Evolutionary conservation across 2,329 filamentous ascomycete species (phyloP), one percentile per base, ranked within the genome.

Genomic region (Calonectria leucothoes): DNA sequence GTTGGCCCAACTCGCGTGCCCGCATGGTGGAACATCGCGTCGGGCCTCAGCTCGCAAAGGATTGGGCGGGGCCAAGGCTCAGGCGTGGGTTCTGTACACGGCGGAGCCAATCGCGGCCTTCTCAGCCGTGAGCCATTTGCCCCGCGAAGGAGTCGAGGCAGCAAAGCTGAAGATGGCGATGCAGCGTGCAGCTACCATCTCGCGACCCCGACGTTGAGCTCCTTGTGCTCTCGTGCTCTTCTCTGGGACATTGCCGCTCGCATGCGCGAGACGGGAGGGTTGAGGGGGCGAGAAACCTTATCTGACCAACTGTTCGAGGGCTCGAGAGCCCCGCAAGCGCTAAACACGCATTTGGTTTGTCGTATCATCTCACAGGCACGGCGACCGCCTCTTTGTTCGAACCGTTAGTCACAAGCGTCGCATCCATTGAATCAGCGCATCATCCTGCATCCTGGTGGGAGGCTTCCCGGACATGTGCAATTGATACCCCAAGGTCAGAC

Each of bases 41-140:
- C 69, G 64, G 69, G 64, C 67, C 51, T 67, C 71, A 67, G 55
- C 68, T 73, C n/a, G 61, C 67, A 37, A 64, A 48, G 29, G 29
- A 74, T 33, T 64, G 37, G 31, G 39, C 35, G 42, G 37, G 66
- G 51, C 68, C 57, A 57, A 23, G 51, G 3, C 31, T 20, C 27
- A 20, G 25, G 25, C 49, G 49, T 64, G 57, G 49, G 20, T 33
- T 35, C 59, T 61, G 29, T 35, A 51, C 45, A 25, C 33, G 25
- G 6, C 33, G 6, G 27, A 17, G 15, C 72, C 68, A 71, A 71
- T 65, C 67, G 48, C 37, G 14, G 48, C 27, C 23, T n/a, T 27
- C 7, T 20, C 35, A 6, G 12, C n/a, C 25, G 39, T 73, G 71
- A 63, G 49, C 68, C 25, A 71, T 68, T 68, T 74, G 63, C 61